These are phyloP conservation scores for Entomortierella beljakovae DNA, from an alignment of 192 early-diverging fungal genomes.

Conservation along the genomic window DNA sequence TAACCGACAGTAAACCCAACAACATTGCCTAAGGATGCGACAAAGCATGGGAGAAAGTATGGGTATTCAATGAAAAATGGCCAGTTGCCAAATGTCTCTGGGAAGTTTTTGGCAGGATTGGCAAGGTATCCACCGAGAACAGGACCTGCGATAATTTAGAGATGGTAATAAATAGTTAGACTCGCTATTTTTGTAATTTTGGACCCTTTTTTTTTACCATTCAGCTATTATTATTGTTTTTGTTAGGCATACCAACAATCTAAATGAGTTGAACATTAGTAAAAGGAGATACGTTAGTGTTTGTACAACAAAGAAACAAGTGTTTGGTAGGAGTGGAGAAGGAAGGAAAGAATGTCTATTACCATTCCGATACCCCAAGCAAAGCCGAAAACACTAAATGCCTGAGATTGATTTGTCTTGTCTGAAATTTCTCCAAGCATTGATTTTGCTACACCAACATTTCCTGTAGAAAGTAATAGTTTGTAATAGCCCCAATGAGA, in stretches of 20 bases:
- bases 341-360: not conserved
- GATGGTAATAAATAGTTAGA: too few relatives aligned
- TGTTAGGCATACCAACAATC: conserved; percentile 6
- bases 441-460: conserved; percentile 84
- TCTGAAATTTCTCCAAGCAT: conserved; percentile 90
- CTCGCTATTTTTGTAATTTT: too few relatives aligned
- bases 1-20: conserved; percentile 74
- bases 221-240: not conserved
- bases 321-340: conserved; percentile 61
- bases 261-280: conserved; percentile 8
- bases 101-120: conserved; percentile 77
- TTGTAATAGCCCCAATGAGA: too few relatives aligned
- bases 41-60: conserved; percentile 87
- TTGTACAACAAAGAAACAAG: conserved; percentile 29
- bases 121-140: conserved; percentile 85
- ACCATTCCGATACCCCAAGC: conserved; percentile 67
- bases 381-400: conserved; percentile 82
- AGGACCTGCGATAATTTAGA: conserved; percentile 61
- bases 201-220: too few relatives aligned
- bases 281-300: too few relatives aligned
- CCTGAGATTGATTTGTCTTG: conserved; percentile 78
- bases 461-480: conserved; percentile 60
- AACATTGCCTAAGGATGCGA: conserved; percentile 70
- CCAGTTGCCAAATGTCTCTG: conserved; percentile 66
- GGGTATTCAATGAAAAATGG: conserved; percentile 74